phyloP scores from a whole-genome alignment of 2,329 filamentous ascomycete species.

The Onygenales sp. region DNA sequence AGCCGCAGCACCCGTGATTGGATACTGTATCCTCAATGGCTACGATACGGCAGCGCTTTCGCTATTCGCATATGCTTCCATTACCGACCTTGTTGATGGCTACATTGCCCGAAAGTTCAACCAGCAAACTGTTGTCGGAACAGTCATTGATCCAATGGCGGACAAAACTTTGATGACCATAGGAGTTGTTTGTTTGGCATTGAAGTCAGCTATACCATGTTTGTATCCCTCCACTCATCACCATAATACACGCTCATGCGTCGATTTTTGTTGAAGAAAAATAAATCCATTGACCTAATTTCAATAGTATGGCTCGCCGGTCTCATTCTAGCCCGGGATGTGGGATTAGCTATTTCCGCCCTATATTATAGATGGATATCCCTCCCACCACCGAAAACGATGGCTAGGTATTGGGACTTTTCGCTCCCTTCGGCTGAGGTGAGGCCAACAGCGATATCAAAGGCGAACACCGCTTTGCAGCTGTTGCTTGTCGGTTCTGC shows the following conservation, averaged over 20 bases:
- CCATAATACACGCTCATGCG: neutral
- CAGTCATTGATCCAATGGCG: constrained; percentile 91
- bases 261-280: neutral
- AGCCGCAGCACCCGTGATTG: constrained; percentile 70
- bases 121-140: constrained; percentile 85
- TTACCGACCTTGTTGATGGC: constrained; percentile 87
- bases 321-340: constrained; percentile 85
- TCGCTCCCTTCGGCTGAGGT: constrained; percentile 55
- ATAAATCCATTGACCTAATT: neutral
- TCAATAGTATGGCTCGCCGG: constrained; percentile 66
- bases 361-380: constrained; percentile 96
- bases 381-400: constrained; percentile 85
- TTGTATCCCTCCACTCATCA: constrained; percentile 21
- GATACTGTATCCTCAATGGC: constrained; percentile 80
- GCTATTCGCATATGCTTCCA: constrained; percentile 83
- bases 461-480: constrained; percentile 87
- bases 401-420: constrained; percentile 93
- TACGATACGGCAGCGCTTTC: constrained; percentile 68
- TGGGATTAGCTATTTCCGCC: constrained; percentile 71
- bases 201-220: constrained; percentile 74
- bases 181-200: constrained; percentile 71
- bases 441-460: constrained; percentile 35
- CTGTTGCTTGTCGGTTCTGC: constrained; percentile 76
- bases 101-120: constrained; percentile 87
- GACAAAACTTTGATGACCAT: constrained; percentile 96